Conservation (phyloP, 495 filamentous ascomycete genomes). For the Glutinoglossum americanum region DNA sequence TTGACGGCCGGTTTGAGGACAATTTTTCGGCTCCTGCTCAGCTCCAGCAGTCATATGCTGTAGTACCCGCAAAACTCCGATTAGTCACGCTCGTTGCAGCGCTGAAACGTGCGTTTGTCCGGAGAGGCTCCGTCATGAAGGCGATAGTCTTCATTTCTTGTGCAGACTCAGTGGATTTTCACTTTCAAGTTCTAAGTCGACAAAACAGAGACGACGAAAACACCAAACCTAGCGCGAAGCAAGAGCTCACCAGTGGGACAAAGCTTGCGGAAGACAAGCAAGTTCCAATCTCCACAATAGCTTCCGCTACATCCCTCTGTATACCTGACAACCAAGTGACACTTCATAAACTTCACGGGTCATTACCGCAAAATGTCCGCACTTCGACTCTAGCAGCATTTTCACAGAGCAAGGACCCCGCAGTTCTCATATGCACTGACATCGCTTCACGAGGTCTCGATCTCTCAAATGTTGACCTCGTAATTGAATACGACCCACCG, state of each 20-base stretch:
- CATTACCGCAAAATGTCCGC: slow-evolving; percentile 68
- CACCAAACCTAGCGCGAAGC: neutral
- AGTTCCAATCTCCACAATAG: slow-evolving; percentile 22
- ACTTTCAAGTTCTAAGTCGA: slow-evolving; percentile 67
- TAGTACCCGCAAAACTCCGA: slow-evolving; percentile 73
- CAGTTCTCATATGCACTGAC: slow-evolving; percentile 78
- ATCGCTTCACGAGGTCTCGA: slow-evolving; percentile 89
- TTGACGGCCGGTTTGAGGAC: slow-evolving; percentile 17
- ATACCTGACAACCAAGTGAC: slow-evolving; percentile 33
- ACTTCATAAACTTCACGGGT: slow-evolving; percentile 80
- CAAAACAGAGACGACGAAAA: slow-evolving; percentile 11
- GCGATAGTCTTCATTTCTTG: slow-evolving; percentile 92
- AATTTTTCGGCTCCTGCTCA: slow-evolving; percentile 75
- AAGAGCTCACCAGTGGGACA: slow-evolving; percentile 9
- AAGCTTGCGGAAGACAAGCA: slow-evolving; percentile 2
- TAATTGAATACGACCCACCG: slow-evolving; percentile 86
- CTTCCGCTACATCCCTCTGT: slow-evolving; percentile 26
- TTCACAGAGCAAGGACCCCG: slow-evolving; percentile 34
- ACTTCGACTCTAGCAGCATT: slow-evolving; percentile 68
- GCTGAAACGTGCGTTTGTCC: slow-evolving; percentile 65
- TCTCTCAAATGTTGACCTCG: slow-evolving; percentile 77
- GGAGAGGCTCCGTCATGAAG: slow-evolving; percentile 78
- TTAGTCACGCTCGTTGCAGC: slow-evolving; percentile 68
- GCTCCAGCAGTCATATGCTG: slow-evolving; percentile 70
- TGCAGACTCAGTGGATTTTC: slow-evolving; percentile 90